Conservation (phyloP, 192 early-diverging fungal genomes). For the Geranomyces michiganensis region DNA sequence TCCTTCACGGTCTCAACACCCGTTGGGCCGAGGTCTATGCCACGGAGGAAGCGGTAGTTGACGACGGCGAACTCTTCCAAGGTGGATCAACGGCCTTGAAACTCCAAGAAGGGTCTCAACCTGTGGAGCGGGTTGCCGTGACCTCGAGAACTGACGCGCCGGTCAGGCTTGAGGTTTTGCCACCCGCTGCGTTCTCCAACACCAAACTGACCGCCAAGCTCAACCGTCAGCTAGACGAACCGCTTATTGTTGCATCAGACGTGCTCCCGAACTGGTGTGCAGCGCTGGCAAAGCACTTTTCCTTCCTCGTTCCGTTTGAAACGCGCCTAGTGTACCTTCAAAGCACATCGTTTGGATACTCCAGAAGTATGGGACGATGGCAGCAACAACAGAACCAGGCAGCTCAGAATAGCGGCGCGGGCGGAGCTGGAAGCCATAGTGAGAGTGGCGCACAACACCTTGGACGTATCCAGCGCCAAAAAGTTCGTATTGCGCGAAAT, state of each 20-base stretch:
- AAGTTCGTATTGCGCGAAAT: slow-evolving; percentile 80
- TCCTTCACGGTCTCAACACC: slow-evolving; percentile 45
- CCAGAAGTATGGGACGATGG: slow-evolving; percentile 74
- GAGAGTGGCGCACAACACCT: slow-evolving; percentile 33
- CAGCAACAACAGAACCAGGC: slow-evolving; percentile 44
- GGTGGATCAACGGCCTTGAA: slow-evolving; percentile 11
- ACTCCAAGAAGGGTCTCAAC: slow-evolving; percentile 30
- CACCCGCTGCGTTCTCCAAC: slow-evolving; percentile 68
- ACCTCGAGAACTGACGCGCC: slow-evolving; percentile 25
- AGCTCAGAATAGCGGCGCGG: neutral
- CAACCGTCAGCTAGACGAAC: slow-evolving; percentile 83
- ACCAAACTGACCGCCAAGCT: slow-evolving; percentile 83
- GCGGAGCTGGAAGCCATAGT: neutral
- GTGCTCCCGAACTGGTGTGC: slow-evolving; percentile 80
- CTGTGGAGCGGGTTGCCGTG: slow-evolving; percentile 17
- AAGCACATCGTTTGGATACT: slow-evolving; percentile 85
- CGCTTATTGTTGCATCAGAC: slow-evolving; percentile 81
- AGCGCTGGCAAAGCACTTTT: slow-evolving; percentile 62
- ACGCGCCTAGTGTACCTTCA: slow-evolving; percentile 77
- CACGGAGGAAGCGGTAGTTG: slow-evolving; percentile 21
- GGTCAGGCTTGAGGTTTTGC: slow-evolving; percentile 29
- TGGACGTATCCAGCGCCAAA: slow-evolving; percentile 79
- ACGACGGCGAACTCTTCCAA: neutral
- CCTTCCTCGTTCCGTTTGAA: slow-evolving; percentile 85
- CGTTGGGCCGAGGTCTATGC: slow-evolving; percentile 48